These are phyloP conservation scores for Cyclotella cryptica DNA, from an alignment of 108 stramenopile genomes.

Conservation along the genomic window DNA sequence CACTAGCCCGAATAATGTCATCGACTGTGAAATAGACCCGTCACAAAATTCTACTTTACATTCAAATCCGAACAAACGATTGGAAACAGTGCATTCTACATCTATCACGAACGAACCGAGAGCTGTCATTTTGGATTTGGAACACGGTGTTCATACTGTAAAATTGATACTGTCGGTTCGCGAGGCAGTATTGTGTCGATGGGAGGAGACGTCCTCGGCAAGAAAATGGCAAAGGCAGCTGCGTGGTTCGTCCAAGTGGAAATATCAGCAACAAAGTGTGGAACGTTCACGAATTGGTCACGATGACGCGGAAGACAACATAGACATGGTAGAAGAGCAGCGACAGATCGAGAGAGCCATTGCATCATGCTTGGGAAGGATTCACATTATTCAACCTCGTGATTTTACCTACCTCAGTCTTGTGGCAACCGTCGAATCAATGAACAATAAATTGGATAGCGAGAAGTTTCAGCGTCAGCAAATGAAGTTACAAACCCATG, in stretches of 20 bases:
- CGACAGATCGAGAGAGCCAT: slow-evolving; percentile 41
- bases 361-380: slow-evolving; percentile 47
- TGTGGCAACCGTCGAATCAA: slow-evolving; percentile 49
- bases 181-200: slow-evolving; percentile 53
- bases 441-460: slow-evolving; percentile 43
- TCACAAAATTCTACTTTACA: background rate
- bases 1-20: slow-evolving; percentile 3
- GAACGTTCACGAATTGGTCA: background rate
- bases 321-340: slow-evolving; percentile 25
- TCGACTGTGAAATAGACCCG: background rate
- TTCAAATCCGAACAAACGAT: slow-evolving; percentile 23
- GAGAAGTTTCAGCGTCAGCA: slow-evolving; percentile 4
- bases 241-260: background rate
- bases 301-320: slow-evolving; percentile 1
- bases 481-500: background rate
- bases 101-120: slow-evolving; percentile 28
- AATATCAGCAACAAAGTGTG: background rate
- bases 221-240: slow-evolving; percentile 46
- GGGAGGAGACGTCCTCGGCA: slow-evolving; percentile 46
- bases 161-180: slow-evolving; percentile 45
- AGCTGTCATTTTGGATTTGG: slow-evolving; percentile 51
- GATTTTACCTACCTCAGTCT: slow-evolving; percentile 56
- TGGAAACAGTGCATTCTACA: background rate
- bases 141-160: slow-evolving; percentile 42
- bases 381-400: slow-evolving; percentile 52